Conservation (phyloP, 345 rosid species). For the Boechera retrofracta region DNA sequence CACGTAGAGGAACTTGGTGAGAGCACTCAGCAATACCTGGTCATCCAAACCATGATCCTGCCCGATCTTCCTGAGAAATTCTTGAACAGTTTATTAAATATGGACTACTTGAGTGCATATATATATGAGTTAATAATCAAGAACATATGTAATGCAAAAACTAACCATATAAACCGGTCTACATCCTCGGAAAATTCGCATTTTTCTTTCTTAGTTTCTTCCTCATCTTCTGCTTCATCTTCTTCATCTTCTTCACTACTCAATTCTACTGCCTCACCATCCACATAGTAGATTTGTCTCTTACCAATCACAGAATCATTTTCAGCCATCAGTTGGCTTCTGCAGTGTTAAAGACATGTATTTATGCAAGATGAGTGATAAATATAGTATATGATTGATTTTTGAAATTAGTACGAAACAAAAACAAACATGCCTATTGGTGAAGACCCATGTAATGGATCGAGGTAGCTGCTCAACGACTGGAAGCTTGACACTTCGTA, state of each 20-base stretch:
- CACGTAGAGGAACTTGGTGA: constrained; percentile 66
- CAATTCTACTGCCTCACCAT: constrained; percentile 15
- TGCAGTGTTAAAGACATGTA: constrained; percentile 15
- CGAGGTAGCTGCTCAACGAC: constrained; percentile 29
- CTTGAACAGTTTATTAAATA: background rate
- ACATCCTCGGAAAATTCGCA: background rate
- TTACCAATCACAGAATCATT: constrained; percentile 35
- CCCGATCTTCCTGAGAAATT: constrained; percentile 60
- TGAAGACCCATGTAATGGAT: constrained; percentile 15
- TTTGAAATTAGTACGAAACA: background rate
- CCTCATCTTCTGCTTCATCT: background rate
- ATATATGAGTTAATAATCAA: background rate
- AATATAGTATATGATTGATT: background rate
- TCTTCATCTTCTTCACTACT: background rate
- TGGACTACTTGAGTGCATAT: background rate
- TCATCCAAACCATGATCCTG: constrained; percentile 67
- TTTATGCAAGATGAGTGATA: background rate
- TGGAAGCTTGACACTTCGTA: constrained; percentile 12
- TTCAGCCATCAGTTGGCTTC: constrained; percentile 28
- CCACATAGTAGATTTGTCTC: constrained; percentile 16
- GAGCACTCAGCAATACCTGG: constrained; percentile 46
- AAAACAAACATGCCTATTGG: constrained; percentile 28
- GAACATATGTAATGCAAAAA: background rate
- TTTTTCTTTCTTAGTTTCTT: constrained; percentile 2
- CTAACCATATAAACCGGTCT: constrained; percentile 40